phyloP scores from a whole-genome alignment of 768 basidiomycete species.

The Amanita polypyramis region DNA sequence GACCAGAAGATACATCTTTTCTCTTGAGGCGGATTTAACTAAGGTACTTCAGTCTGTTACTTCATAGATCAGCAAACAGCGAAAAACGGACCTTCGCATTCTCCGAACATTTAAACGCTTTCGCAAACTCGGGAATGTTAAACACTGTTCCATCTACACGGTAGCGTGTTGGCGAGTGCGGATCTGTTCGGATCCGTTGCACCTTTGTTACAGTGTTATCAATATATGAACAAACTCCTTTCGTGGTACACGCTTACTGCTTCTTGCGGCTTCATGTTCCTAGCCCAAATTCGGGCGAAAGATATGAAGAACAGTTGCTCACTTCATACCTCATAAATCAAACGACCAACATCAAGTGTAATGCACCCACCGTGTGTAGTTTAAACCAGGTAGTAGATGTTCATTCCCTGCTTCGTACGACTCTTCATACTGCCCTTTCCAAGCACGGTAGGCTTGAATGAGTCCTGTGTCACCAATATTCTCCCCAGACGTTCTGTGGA shows the following conservation, averaged over 20 bases:
- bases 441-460: constrained; percentile 84
- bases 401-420: constrained; percentile 51
- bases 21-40: constrained; percentile 80
- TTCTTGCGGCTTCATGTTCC: constrained; percentile 67
- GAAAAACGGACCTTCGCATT: constrained; percentile 51
- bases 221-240: neutral
- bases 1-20: constrained; percentile 78
- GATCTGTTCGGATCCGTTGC: constrained; percentile 75
- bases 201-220: constrained; percentile 29
- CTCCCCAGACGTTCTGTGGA: constrained; percentile 73
- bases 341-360: neutral
- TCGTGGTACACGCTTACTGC: constrained; percentile 36
- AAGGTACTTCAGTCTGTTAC: constrained; percentile 2
- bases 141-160: constrained; percentile 80
- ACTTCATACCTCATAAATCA: constrained; percentile 23
- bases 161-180: constrained; percentile 75
- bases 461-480: constrained; percentile 84
- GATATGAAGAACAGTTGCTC: constrained; percentile 95
- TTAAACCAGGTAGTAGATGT: constrained; percentile 72
- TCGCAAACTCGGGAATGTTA: constrained; percentile 83
- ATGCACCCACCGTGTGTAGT: constrained; percentile 49
- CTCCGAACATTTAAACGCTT: constrained; percentile 74
- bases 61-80: neutral
- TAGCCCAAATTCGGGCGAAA: constrained; percentile 82
- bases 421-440: constrained; percentile 68